Conservation (phyloP, 2,329 filamentous ascomycete genomes). For the Grosmannia clavigera region DNA sequence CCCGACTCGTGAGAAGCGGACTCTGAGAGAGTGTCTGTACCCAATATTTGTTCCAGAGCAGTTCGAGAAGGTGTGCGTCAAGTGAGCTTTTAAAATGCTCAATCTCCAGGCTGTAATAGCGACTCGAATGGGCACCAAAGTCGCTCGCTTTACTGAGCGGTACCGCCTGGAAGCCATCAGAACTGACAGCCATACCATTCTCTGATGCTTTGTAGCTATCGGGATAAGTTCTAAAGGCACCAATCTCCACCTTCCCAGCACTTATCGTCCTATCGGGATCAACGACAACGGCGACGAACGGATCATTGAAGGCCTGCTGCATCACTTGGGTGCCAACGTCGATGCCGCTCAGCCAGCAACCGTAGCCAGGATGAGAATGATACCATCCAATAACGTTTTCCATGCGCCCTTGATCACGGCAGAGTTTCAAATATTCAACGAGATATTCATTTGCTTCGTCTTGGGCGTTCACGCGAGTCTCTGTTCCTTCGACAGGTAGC, state of each 20-base stretch:
- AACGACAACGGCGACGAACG: constrained; percentile 90
- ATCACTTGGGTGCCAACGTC: constrained; percentile 80
- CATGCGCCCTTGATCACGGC: constrained; percentile 61
- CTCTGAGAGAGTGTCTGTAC: constrained; percentile 88
- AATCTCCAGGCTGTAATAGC: constrained; percentile 85
- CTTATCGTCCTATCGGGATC: constrained; percentile 93
- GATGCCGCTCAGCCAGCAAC: constrained; percentile 95
- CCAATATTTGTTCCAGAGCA: constrained; percentile 99
- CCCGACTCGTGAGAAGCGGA: constrained; percentile 81
- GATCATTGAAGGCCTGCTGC: constrained; percentile 78
- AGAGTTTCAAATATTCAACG: constrained; percentile 67
- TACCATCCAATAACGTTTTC: constrained; percentile 98
- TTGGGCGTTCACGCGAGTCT: constrained; percentile 93
- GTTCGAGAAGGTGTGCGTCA: constrained; percentile 73
- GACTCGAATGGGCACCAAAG: constrained; percentile 81
- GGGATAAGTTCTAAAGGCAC: constrained; percentile 87
- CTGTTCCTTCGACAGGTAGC: constrained; percentile 92
- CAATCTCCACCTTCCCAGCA: constrained; percentile 92
- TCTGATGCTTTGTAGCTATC: constrained; percentile 49
- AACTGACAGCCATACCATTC: constrained; percentile 16
- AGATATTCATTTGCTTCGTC: constrained; percentile 96
- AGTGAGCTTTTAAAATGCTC: constrained; percentile 91
- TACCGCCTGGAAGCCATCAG: constrained; percentile 60
- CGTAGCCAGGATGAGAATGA: constrained; percentile 93
- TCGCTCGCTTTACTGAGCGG: constrained; percentile 90